Evolutionary conservation across 257 asterid species (phyloP), one percentile per base, ranked within the genome.

Genomic region (Solanum bulbocastanum): DNA sequence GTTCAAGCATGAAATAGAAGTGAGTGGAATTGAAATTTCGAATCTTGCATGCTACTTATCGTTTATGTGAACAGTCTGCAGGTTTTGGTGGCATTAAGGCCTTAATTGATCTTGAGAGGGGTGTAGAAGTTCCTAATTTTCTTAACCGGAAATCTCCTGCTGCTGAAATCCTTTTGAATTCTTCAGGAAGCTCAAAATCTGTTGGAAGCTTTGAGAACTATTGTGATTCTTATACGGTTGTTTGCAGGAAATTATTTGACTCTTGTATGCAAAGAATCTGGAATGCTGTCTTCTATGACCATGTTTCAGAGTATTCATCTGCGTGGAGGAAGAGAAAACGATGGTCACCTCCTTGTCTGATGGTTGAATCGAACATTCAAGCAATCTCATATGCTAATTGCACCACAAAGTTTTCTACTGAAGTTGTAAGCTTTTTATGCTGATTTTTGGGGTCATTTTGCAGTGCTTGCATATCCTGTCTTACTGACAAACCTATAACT

Each of bases 171-270:
- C 62, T 88, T 65, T 22, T 73, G 87, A 90, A 86, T 89, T 90
- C 92, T 87, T 88, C 90, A 89, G 87, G 90, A 85, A 68, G 90
- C 85, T 18, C 89, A 90, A 97, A 95, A 90, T 94, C 94, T 87
- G 87, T 94, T 89, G 98, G 99, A 90, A 92, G 92, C 86, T 90
- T 89, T n/a, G 96, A 94, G 92, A 95, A 97, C 93, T 97, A 94
- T 90, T 88, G 91, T 88, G 93, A 91, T 86, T 91, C 96, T 27
- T 90, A 86, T 89, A 82, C 66, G 56, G 88, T 86, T 88, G 93
- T 95, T 89, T 90, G 92, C 92, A 93, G 90, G 89, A 88, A 83
- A 82, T 87, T 97, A 56, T 89, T 91, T 83, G 91, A 88, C 89
- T 92, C 98, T 87, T 96, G 96, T 93, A 87, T 93, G 93, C 95